Evolutionary conservation across 768 basidiomycete species (phyloP).

Genomic region (Termitomyces sp.): DNA sequence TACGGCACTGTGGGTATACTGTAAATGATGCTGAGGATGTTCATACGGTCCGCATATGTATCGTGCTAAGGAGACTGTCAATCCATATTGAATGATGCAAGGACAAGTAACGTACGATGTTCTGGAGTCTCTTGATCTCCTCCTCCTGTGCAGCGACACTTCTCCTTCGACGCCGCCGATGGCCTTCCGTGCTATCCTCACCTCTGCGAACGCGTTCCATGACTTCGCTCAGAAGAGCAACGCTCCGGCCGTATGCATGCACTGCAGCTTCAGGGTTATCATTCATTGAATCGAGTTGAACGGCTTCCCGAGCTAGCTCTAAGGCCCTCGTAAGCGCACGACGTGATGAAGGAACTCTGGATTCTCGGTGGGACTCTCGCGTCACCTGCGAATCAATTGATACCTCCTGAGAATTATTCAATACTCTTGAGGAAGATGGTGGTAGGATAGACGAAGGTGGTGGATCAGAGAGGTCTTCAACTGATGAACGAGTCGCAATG

Average conservation of each 20-base stretch:
- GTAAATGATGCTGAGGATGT: conserved; percentile 86
- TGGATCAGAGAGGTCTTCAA: conserved; percentile 52
- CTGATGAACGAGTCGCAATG: conserved; percentile 23
- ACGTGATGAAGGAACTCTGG: conserved; percentile 69
- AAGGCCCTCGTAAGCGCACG: conserved; percentile 82
- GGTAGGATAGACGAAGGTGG: conserved; percentile 48
- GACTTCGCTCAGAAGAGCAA: conserved; percentile 82
- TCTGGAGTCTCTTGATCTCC: conserved; percentile 79
- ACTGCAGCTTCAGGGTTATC: conserved; percentile 88
- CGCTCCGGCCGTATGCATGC: conserved; percentile 82
- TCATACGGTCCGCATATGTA: conserved; percentile 93
- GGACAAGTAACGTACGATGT: conserved; percentile 65
- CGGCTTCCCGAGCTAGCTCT: conserved; percentile 85
- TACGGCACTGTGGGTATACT: conserved; percentile 76
- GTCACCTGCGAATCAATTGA: conserved; percentile 41
- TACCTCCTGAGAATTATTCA: conserved; percentile 30
- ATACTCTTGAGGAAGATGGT: conserved; percentile 27
- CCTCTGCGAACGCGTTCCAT: conserved; percentile 88
- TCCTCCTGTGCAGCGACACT: conserved; percentile 89
- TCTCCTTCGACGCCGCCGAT: conserved; percentile 55
- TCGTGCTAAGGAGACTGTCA: conserved; percentile 58
- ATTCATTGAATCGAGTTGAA: conserved; percentile 81
- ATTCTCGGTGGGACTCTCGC: conserved; percentile 39
- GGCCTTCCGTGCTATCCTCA: conserved; percentile 68
- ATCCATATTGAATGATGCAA: conserved; percentile 6